phyloP scores from a whole-genome alignment of 2,329 filamentous ascomycete species.

The Paracamarosporium sp. region DNA sequence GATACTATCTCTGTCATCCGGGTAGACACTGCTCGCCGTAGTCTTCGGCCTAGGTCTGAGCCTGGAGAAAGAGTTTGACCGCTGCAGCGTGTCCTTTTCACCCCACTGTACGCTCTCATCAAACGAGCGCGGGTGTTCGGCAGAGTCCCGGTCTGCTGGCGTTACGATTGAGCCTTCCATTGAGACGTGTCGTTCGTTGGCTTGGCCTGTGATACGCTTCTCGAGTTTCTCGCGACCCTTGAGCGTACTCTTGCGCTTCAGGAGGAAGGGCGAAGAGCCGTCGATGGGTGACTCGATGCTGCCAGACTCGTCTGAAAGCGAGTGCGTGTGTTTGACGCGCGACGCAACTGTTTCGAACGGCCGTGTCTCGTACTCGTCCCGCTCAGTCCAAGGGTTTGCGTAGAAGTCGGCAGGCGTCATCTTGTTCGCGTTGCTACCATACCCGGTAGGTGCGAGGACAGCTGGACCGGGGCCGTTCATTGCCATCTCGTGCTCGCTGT shows the following conservation, averaged over 20 bases:
- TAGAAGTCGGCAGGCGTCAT: constrained; percentile 7
- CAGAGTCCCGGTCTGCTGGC: not conserved
- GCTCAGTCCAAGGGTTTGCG: constrained; percentile 4
- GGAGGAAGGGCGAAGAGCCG: constrained; percentile 32
- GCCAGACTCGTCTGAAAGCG: constrained; percentile 3
- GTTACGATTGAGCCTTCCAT: constrained; percentile 5
- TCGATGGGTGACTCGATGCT: constrained; percentile 37
- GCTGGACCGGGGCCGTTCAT: constrained; percentile 9
- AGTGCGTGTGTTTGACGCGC: constrained; percentile 8
- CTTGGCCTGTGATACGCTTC: constrained; percentile 2
- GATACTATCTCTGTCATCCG: constrained; percentile 1
- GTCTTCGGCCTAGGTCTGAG: constrained; percentile 9
- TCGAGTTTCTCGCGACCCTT: constrained; percentile 17
- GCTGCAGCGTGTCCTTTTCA: constrained; percentile 6
- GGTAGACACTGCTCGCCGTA: constrained; percentile 9
- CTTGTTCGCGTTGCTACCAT: not conserved
- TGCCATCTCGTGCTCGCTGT: constrained; percentile 4
- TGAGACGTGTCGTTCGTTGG: constrained; percentile 1
- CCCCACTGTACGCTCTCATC: constrained; percentile 4
- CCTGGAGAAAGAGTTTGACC: constrained; percentile 12
- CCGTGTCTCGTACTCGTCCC: constrained; percentile 6
- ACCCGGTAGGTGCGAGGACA: constrained; percentile 2
- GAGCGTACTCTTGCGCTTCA: constrained; percentile 35
- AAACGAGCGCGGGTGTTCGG: not conserved
- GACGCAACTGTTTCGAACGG: constrained; percentile 3